Percentiles rank a stretch among this genome's conserved stretches.
Evolutionary conservation across 352 stramenopile genomes (phyloP).

Genomic region (Aphanomyces cochlioides): DNA sequence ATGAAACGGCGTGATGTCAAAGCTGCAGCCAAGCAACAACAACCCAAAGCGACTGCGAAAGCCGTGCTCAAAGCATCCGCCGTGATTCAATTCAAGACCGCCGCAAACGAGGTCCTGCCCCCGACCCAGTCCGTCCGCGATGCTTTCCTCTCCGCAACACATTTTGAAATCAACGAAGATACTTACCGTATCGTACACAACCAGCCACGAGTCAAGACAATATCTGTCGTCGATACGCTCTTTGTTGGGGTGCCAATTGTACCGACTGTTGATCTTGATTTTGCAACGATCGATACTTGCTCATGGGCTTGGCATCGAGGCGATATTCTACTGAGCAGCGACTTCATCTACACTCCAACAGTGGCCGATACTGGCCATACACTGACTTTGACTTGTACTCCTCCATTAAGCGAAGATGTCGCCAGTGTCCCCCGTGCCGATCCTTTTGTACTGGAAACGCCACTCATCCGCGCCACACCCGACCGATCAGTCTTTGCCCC

Average conservation of each 20-base stretch:
- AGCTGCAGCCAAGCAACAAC: not conserved
- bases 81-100: constrained; percentile 15
- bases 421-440: constrained; percentile 35
- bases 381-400: constrained; percentile 57
- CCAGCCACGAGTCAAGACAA: constrained; percentile 45
- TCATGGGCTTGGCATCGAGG: constrained; percentile 59
- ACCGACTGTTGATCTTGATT: constrained; percentile 53
- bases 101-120: not conserved
- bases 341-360: constrained; percentile 44
- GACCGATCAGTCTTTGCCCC: constrained; percentile 51
- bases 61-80: constrained; percentile 2
- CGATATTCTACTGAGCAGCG: constrained; percentile 27
- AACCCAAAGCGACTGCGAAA: constrained; percentile 1
- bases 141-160: not conserved
- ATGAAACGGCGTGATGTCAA: constrained; percentile 4
- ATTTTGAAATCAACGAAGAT: constrained; percentile 11
- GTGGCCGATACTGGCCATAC: constrained; percentile 40
- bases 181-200: constrained; percentile 38
- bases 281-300: constrained; percentile 59
- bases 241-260: constrained; percentile 41
- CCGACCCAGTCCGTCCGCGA: constrained; percentile 1
- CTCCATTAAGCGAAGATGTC: constrained; percentile 39
- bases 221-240: constrained; percentile 34
- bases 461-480: constrained; percentile 40
- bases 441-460: constrained; percentile 36